Conservation (phyloP, 1,139 yeast species). For the Suhomyces wounanorum region DNA sequence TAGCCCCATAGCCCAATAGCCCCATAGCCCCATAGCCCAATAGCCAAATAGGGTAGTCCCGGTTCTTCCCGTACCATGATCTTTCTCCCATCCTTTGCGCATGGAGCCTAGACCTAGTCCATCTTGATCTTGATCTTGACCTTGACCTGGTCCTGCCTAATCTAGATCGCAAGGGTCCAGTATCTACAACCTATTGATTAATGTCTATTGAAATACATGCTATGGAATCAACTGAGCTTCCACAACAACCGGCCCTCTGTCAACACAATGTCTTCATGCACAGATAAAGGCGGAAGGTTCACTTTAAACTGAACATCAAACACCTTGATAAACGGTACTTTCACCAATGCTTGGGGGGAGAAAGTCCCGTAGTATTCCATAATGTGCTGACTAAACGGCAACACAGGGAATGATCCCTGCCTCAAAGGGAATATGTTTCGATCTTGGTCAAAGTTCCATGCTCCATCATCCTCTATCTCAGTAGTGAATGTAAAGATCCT, state of each 20-base stretch:
- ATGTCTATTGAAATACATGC: too few species aligned
- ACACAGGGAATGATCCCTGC: conserved; percentile 48
- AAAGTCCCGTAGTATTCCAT: conserved; percentile 41
- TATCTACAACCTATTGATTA: too few species aligned
- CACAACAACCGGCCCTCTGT: conserved; percentile 12
- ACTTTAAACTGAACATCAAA: conserved; percentile 70
- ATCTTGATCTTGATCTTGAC: too few species aligned
- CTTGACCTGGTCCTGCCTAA: too few species aligned
- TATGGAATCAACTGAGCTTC: background rate
- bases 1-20: too few species aligned
- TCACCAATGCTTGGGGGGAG: conserved; percentile 25
- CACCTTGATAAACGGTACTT: conserved; percentile 59
- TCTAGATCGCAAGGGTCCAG: too few species aligned
- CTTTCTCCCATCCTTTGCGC: too few species aligned
- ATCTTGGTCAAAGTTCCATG: conserved; percentile 34
- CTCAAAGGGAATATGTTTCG: conserved; percentile 31
- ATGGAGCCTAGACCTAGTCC: too few species aligned
- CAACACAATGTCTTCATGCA: conserved; percentile 30
- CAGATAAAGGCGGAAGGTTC: conserved; percentile 56
- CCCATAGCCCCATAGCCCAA: too few species aligned
- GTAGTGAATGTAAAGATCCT: conserved; percentile 66
- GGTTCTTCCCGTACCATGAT: too few species aligned
- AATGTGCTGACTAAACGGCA: conserved; percentile 60
- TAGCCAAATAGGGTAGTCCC: too few species aligned
- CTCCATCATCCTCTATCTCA: conserved; percentile 27